Percentiles rank a stretch among this genome's conserved stretches.
Evolutionary conservation across 176 grass and related monocot genomes (phyloP).

Genomic region (Carex cristatella): DNA sequence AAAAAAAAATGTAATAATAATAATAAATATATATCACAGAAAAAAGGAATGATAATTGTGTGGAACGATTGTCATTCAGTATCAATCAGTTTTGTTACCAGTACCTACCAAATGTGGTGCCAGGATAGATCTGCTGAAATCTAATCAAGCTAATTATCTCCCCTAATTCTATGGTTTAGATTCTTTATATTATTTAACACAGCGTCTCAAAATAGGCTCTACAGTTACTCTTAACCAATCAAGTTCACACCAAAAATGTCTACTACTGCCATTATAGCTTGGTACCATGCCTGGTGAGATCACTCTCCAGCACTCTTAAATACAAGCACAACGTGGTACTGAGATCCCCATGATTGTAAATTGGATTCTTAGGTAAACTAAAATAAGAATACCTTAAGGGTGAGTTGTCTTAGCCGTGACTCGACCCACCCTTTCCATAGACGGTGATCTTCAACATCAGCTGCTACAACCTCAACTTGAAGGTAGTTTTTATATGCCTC

Average conservation of each 20-base stretch:
- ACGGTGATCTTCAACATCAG: constrained; percentile 75
- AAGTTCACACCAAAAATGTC: background rate
- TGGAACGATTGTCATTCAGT: background rate
- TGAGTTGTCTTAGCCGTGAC: constrained; percentile 84
- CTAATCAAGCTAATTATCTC: background rate
- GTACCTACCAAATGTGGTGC: background rate
- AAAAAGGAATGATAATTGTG: background rate
- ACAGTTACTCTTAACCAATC: background rate
- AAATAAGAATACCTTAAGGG: constrained; percentile 58
- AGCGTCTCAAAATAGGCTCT: background rate
- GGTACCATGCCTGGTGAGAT: background rate
- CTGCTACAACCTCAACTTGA: constrained; percentile 79
- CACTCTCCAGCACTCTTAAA: background rate
- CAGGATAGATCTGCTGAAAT: background rate
- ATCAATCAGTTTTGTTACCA: background rate
- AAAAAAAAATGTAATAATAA: background rate
- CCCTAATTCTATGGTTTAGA: background rate
- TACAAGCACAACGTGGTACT: background rate
- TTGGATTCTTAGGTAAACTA: background rate
- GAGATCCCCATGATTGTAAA: background rate
- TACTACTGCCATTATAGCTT: background rate
- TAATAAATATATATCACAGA: background rate
- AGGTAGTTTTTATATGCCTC: constrained; percentile 96
- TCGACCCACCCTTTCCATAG: constrained; percentile 99
- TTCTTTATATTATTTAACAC: background rate